Conservation (phyloP, 139 green algal genomes). For the Closterium sp. region DNA sequence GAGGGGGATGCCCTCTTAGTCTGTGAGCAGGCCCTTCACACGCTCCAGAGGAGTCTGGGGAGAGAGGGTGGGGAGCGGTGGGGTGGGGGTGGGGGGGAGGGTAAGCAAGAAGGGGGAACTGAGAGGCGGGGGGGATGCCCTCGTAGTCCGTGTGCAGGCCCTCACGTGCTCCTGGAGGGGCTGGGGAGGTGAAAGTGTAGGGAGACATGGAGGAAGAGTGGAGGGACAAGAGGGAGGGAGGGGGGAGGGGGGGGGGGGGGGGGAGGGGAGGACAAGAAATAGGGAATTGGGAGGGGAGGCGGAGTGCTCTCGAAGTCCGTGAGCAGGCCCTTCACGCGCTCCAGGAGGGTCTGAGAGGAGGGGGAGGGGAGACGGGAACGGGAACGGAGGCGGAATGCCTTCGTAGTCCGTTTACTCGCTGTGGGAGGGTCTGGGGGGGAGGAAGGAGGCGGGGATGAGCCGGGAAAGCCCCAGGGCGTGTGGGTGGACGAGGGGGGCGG, state of each 20-base stretch:
- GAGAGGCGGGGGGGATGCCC: conserved; percentile 73
- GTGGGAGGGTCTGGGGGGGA: not conserved
- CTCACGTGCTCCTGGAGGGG: conserved; percentile 55
- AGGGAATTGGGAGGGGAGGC: no score
- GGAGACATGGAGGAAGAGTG: not conserved
- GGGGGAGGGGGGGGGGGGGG: not conserved
- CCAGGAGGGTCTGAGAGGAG: not conserved
- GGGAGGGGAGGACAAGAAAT: no score
- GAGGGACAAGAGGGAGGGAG: not conserved
- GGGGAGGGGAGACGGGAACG: no score
- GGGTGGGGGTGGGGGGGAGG: conserved; percentile 89
- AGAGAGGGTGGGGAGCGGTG: no score
- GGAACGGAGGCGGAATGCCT: conserved; percentile 64
- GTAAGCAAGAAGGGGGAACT: conserved; percentile 94
- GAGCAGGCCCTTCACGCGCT: not conserved
- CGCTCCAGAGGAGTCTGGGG: conserved; percentile 80
- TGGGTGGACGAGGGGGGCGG: not conserved
- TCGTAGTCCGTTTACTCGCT: conserved; percentile 50
- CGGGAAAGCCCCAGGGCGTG: no score
- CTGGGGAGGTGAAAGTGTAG: not conserved
- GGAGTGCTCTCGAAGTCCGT: conserved; percentile 66
- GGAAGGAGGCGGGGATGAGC: no score
- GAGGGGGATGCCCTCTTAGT: conserved; percentile 69
- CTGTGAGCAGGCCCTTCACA: conserved; percentile 80
- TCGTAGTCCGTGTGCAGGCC: conserved; percentile 69